phyloP scores from a whole-genome alignment of 208 protist species.

The Trypanosoma avium region DNA sequence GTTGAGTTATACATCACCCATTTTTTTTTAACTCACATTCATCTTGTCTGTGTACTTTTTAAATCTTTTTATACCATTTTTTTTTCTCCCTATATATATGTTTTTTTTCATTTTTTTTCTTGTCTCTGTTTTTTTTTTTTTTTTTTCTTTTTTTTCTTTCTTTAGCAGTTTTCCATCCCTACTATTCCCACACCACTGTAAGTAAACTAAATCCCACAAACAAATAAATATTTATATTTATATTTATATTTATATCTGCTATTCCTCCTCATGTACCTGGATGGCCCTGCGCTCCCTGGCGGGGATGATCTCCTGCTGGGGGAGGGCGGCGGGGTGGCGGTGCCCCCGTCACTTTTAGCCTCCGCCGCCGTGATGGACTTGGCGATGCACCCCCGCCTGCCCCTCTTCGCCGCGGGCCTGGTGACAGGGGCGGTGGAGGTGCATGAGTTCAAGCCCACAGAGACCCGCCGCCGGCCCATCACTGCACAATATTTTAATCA shows the following conservation, averaged over 20 bases:
- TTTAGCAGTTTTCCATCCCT: too few species aligned
- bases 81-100: too few species aligned
- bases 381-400: constrained; percentile 71
- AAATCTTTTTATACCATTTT: too few species aligned
- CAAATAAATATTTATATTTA: too few species aligned
- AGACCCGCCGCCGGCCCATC: constrained; percentile 35
- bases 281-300: constrained; percentile 20
- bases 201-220: too few species aligned
- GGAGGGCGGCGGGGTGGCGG: constrained; percentile 42
- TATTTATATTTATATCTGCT: too few species aligned
- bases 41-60: too few species aligned
- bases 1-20: too few species aligned
- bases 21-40: too few species aligned
- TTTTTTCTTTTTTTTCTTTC: not conserved
- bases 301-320: constrained; percentile 67
- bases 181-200: too few species aligned
- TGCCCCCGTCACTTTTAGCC: constrained; percentile 63
- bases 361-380: constrained; percentile 72
- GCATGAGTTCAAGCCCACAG: constrained; percentile 61
- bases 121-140: constrained; percentile 16
- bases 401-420: constrained; percentile 74
- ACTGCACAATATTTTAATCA: constrained; percentile 22
- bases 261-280: constrained; percentile 89
- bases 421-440: constrained; percentile 84
- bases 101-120: constrained; percentile 24